Evolutionary conservation across 2,329 filamentous ascomycete genomes (phyloP).

Genomic region (Helotiales sp.): DNA sequence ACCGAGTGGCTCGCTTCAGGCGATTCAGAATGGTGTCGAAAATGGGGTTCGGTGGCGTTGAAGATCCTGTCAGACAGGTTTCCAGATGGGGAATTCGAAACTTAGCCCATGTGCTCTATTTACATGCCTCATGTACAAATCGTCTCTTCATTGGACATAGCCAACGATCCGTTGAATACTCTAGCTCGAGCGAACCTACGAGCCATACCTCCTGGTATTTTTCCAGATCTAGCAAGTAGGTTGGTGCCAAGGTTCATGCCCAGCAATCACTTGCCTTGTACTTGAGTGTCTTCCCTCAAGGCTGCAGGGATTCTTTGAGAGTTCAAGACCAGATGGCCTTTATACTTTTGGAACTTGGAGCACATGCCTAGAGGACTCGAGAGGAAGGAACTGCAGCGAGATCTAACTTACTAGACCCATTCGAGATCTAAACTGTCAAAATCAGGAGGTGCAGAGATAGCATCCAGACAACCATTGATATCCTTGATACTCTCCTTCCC

Average conservation of each 20-base stretch:
- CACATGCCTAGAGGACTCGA: too few species aligned
- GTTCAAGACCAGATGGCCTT: background rate
- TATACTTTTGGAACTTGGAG: background rate
- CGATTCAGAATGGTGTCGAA: background rate
- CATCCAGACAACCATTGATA: too few species aligned
- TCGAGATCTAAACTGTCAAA: too few species aligned
- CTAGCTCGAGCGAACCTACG: background rate
- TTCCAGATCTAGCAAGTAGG: background rate
- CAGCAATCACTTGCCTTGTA: background rate
- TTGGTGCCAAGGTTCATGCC: background rate
- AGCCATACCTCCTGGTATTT: background rate
- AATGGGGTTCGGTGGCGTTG: background rate
- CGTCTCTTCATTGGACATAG: background rate
- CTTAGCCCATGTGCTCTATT: background rate
- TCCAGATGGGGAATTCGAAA: background rate
- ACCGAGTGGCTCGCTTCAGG: background rate
- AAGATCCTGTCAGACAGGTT: background rate
- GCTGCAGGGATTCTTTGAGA: background rate
- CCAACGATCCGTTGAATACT: background rate
- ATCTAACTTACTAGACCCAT: too few species aligned
- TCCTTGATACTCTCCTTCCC: too few species aligned
- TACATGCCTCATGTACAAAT: background rate
- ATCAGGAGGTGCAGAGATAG: too few species aligned
- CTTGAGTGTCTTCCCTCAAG: background rate
- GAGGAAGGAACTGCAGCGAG: too few species aligned